Conservation (phyloP, 2,329 filamentous ascomycete species). For the Nemania sp. region DNA sequence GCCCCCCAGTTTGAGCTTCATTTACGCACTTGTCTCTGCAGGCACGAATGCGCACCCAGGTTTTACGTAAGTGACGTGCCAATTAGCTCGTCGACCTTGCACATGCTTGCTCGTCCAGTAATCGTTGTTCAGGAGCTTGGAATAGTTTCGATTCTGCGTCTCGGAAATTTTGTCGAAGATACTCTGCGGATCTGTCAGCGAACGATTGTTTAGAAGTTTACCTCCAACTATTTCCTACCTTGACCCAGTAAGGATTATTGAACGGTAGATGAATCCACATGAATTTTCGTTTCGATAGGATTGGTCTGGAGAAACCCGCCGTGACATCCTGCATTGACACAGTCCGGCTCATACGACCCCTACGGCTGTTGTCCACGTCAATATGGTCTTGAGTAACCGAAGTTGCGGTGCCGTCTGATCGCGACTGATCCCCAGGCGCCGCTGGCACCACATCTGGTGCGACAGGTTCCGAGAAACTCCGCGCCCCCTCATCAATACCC, state of each 20-base stretch:
- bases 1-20: conserved; percentile 9
- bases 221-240: too few relatives aligned
- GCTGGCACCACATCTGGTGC: conserved; percentile 32
- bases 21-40: conserved; percentile 38
- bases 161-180: conserved; percentile 50
- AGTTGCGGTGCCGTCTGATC: not conserved
- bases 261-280: conserved; percentile 62
- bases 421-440: not conserved
- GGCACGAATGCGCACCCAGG: conserved; percentile 53
- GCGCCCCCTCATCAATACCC: conserved; percentile 21
- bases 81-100: conserved; percentile 52
- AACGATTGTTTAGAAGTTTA: too few relatives aligned
- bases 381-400: not conserved
- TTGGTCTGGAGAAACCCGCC: conserved; percentile 47
- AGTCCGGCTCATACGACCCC: conserved; percentile 19
- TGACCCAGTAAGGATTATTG: conserved; percentile 62
- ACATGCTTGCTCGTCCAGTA: conserved; percentile 54
- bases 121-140: conserved; percentile 49
- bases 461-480: conserved; percentile 40
- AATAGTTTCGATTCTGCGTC: conserved; percentile 46
- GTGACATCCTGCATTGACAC: conserved; percentile 38
- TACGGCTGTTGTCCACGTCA: conserved; percentile 16
- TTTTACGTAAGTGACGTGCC: conserved; percentile 54
- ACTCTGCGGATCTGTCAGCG: conserved; percentile 34
- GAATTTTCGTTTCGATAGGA: conserved; percentile 50